Evolutionary conservation across 768 basidiomycete species (phyloP), one percentile per base, ranked within the genome.

Genomic region (Termitomyces bulborhizus): DNA sequence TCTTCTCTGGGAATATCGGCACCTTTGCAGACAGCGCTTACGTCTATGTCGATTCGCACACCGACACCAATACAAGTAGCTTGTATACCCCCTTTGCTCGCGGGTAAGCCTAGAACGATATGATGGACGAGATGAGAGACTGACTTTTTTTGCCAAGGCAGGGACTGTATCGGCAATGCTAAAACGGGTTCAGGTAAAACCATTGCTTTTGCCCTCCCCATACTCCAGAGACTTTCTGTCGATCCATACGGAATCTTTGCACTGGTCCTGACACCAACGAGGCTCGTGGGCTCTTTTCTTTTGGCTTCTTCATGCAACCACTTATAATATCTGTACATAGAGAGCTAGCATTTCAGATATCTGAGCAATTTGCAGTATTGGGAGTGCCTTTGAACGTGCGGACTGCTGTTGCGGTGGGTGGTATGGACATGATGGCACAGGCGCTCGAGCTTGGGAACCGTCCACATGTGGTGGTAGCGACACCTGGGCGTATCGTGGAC

Each of bases 111-210:
- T 32, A 11, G 15, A 6, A 34, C 15, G 13, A 45, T 6, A 7
- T 36, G 24, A 49, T 40, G 7, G 48, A 48, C n/a, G 31, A 34
- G 21, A 53, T 27, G 21, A 53, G 49, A 27, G 34, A 26, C 24
- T 21, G 15, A 24, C 3, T 47, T 21, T 21, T 21, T 8, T 3
- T 12, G 37, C 31, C 32, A 70, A 93, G 96, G 96, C 39, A 82
- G 87, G 65, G 96, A 99, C 69, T 98, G 95, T 68, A 92, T 99
- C 56, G 97, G 97, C 9, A 94, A 96, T 60, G 94, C 97, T 1
- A 95, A 98, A 73, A 99, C 97, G 0, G 97, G 97, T 51, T 94
- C 92, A 1, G 96, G 96, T 63, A 99, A 99, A 73, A 99, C 97
- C 0, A 84, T 99, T 56, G 95, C 97, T 0, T 99, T 99, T 62